A percentile compares a stretch with the other conserved stretches of the same genome.
Conservation (phyloP, 306 rosid species). For the Dalbergia cochinchinensis region DNA sequence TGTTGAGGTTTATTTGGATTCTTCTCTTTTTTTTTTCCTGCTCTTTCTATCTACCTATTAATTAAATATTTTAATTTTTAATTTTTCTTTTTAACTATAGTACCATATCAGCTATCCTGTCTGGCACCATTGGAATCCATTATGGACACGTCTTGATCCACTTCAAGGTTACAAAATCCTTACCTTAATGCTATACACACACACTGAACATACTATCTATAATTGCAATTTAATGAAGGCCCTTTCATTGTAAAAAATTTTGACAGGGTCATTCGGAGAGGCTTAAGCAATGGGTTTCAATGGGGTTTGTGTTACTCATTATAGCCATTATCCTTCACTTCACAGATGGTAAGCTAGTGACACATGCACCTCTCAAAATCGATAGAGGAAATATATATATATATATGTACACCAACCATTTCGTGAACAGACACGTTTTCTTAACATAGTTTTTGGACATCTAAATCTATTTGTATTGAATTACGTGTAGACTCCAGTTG, state of each 20-base stretch:
- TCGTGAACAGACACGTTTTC: no score
- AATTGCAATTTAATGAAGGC: constrained; percentile 30
- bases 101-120: constrained; percentile 79
- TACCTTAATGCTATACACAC: background rate
- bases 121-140: constrained; percentile 85
- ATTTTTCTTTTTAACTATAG: constrained; percentile 42
- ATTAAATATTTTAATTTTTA: background rate
- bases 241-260: constrained; percentile 4
- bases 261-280: constrained; percentile 77
- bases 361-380: constrained; percentile 3
- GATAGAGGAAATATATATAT: background rate
- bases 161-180: constrained; percentile 70
- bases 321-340: constrained; percentile 83
- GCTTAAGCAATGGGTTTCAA: constrained; percentile 84
- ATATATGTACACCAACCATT: no score
- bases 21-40: background rate
- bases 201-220: background rate
- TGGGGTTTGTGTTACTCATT: constrained; percentile 67
- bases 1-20: constrained; percentile 60
- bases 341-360: constrained; percentile 63
- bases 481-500: no score
- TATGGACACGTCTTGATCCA: constrained; percentile 89
- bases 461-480: no score
- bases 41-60: background rate
- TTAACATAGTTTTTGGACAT: no score